A percentile compares a stretch with the other conserved stretches of the same genome.
Evolutionary conservation across 768 basidiomycete species (phyloP).

Genomic region (Tubosaeta sp.): DNA sequence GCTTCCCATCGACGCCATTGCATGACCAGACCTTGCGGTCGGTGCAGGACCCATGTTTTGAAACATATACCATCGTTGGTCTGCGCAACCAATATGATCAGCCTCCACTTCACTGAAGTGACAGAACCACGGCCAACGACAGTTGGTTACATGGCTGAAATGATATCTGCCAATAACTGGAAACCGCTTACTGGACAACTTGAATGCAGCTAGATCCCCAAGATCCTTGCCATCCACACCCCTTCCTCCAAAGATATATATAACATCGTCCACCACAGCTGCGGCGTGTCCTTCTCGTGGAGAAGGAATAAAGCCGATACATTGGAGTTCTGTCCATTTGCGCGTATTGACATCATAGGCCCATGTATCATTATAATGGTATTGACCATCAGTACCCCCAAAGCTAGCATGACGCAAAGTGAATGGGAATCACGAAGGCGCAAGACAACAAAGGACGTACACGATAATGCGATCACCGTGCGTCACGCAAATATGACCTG

Average conservation of each 20-base stretch:
- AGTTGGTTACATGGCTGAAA: background rate
- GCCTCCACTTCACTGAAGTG: slow-evolving; percentile 1
- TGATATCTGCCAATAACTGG: background rate
- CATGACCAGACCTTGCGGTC: slow-evolving; percentile 88
- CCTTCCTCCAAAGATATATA: slow-evolving; percentile 95
- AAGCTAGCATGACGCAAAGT: slow-evolving; percentile 52
- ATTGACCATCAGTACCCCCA: slow-evolving; percentile 97
- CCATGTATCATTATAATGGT: slow-evolving; percentile 99
- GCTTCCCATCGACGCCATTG: slow-evolving; percentile 92
- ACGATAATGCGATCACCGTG: slow-evolving; percentile 80
- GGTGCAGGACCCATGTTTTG: slow-evolving; percentile 99
- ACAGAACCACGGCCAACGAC: background rate
- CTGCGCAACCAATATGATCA: slow-evolving; percentile 38
- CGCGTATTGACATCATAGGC: slow-evolving; percentile 77
- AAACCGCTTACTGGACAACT: slow-evolving; percentile 79
- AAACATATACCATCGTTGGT: slow-evolving; percentile 99
- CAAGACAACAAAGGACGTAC: slow-evolving; percentile 45
- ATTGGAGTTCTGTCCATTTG: slow-evolving; percentile 87
- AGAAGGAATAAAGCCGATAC: slow-evolving; percentile 95
- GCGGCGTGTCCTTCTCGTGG: slow-evolving; percentile 96
- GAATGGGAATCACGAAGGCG: slow-evolving; percentile 15
- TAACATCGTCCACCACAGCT: slow-evolving; percentile 92
- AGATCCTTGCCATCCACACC: slow-evolving; percentile 97
- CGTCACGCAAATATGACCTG: slow-evolving; percentile 88
- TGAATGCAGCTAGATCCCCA: slow-evolving; percentile 93